Percentiles rank a stretch among this genome's conserved stretches.
phyloP scores from a whole-genome alignment of 371 early-diverging fungal genomes.

The Mortierella sp. region DNA sequence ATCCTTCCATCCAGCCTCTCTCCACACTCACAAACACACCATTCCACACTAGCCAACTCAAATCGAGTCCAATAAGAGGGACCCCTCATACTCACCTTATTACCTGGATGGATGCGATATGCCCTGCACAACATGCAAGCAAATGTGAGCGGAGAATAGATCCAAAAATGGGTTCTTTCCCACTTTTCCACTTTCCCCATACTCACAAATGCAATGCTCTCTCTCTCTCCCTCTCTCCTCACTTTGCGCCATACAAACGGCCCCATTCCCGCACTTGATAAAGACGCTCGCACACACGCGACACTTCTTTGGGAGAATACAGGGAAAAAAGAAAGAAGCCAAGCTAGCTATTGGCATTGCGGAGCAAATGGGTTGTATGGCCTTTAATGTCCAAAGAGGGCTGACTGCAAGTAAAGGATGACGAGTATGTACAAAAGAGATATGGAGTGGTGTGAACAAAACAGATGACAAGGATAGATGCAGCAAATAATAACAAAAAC shows the following conservation, averaged over 20 bases:
- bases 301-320: too few relatives aligned
- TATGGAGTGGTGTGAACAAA: background rate
- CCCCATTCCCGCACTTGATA: background rate
- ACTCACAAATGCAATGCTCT: background rate
- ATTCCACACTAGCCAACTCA: background rate
- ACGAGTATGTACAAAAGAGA: too few relatives aligned
- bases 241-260: background rate
- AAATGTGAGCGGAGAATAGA: slow-evolving; percentile 6
- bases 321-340: too few relatives aligned
- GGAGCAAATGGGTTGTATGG: too few relatives aligned
- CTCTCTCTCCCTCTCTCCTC: background rate
- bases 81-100: background rate
- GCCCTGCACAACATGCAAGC: background rate
- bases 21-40: background rate
- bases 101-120: background rate
- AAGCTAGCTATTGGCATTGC: too few relatives aligned
- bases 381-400: too few relatives aligned
- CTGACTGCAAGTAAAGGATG: too few relatives aligned
- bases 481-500: background rate
- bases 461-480: background rate
- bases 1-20: too few relatives aligned
- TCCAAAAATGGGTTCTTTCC: slow-evolving; percentile 2
- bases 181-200: too few relatives aligned
- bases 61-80: background rate
- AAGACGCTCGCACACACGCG: background rate